phyloP scores from a whole-genome alignment of 1,284 basidiomycete species.

The Tetrapyrgos nigripes region DNA sequence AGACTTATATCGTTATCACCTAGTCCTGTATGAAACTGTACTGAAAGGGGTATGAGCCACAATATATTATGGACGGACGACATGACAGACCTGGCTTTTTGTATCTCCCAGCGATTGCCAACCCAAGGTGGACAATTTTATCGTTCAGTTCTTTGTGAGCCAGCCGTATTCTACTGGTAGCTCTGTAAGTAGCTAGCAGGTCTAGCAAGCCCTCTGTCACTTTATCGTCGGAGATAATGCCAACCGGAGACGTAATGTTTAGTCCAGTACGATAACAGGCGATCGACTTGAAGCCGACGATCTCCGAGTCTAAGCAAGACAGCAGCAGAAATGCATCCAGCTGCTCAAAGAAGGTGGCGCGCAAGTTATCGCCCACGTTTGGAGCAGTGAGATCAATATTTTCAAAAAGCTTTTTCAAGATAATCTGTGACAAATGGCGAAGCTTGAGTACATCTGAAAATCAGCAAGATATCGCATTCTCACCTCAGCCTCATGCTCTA shows the following conservation, averaged over 20 bases:
- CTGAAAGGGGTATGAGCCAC: conserved; percentile 39
- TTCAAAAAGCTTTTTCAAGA: conserved; percentile 30
- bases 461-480: too few relatives aligned
- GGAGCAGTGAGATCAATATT: conserved; percentile 23
- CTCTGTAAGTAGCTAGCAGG: conserved; percentile 36
- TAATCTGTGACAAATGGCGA: conserved; percentile 39
- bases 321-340: conserved; percentile 41
- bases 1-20: conserved; percentile 78
- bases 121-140: conserved; percentile 59
- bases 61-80: neutral
- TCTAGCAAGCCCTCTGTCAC: conserved; percentile 26
- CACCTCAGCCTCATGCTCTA: conserved; percentile 75
- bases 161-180: conserved; percentile 52
- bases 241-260: conserved; percentile 44
- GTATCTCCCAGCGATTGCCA: conserved; percentile 55
- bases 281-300: conserved; percentile 79
- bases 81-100: conserved; percentile 60
- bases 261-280: conserved; percentile 78
- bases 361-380: conserved; percentile 19
- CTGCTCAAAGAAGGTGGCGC: conserved; percentile 30
- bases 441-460: too few relatives aligned
- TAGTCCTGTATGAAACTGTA: conserved; percentile 83
- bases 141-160: conserved; percentile 70
- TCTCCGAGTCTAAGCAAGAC: conserved; percentile 48
- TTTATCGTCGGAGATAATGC: conserved; percentile 17